phyloP scores from a whole-genome alignment of 2,329 filamentous ascomycete species.

The Aspergillus quadricinctus region DNA sequence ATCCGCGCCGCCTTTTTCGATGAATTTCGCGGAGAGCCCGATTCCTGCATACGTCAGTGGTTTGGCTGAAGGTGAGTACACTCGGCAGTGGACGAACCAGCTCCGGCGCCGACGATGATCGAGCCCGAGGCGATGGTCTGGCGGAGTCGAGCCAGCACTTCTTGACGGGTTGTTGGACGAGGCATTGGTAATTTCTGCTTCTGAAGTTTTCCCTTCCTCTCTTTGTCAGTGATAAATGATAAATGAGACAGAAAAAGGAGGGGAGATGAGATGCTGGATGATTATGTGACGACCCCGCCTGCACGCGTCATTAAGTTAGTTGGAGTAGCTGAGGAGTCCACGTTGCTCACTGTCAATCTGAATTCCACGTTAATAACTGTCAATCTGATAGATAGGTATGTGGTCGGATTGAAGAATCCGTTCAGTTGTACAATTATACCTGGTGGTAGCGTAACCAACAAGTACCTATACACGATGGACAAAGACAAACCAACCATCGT shows the following conservation, averaged over 20 bases:
- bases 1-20: conserved; percentile 64
- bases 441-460: neutral
- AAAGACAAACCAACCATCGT: conserved; percentile 40
- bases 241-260: neutral
- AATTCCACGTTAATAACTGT: too few species aligned
- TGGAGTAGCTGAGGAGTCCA: too few species aligned
- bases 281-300: too few species aligned
- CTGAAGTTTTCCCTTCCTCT: too few species aligned
- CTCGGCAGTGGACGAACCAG: conserved; percentile 39
- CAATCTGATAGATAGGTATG: too few species aligned
- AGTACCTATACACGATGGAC: neutral
- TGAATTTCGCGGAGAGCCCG: conserved; percentile 65
- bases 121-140: conserved; percentile 52
- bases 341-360: too few species aligned
- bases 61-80: neutral
- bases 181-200: too few species aligned
- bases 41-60: conserved; percentile 45
- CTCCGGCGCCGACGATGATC: conserved; percentile 64
- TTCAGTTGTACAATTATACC: too few species aligned
- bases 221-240: too few species aligned
- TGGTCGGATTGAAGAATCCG: too few species aligned
- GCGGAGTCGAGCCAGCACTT: conserved; percentile 54
- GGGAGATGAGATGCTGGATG: too few species aligned
- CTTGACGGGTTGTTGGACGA: conserved; percentile 53
- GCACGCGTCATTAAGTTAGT: too few species aligned